Percentiles rank a stretch among this genome's conserved stretches.
phyloP scores from a whole-genome alignment of 495 filamentous ascomycete species.

The Xylaria intraflava region DNA sequence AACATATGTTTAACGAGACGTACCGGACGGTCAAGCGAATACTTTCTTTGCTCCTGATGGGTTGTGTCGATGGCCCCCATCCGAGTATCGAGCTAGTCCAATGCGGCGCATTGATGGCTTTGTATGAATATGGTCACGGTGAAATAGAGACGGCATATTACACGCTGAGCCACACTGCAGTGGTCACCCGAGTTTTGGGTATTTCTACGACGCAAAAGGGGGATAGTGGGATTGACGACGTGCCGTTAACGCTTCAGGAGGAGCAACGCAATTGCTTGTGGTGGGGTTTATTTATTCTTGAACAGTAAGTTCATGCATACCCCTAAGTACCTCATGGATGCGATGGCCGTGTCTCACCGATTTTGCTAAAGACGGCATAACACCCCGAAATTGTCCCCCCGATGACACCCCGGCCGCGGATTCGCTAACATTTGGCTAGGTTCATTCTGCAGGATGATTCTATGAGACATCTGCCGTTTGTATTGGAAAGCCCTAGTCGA shows the following conservation, averaged over 20 bases:
- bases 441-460: constrained; percentile 26
- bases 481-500: constrained; percentile 22
- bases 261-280: constrained; percentile 26
- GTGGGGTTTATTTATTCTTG: constrained; percentile 30
- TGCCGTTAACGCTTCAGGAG: constrained; percentile 18
- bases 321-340: background rate
- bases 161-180: constrained; percentile 23
- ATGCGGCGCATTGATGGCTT: constrained; percentile 22
- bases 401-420: background rate
- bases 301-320: constrained; percentile 21
- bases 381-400: background rate
- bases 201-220: constrained; percentile 15
- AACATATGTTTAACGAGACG: constrained; percentile 25
- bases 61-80: constrained; percentile 18
- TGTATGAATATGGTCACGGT: constrained; percentile 32
- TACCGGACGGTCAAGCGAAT: constrained; percentile 25
- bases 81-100: constrained; percentile 24
- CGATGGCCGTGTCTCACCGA: background rate
- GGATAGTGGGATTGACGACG: constrained; percentile 9
- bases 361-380: background rate
- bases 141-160: constrained; percentile 22
- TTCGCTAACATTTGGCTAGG: constrained; percentile 8
- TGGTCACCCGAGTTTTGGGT: constrained; percentile 14
- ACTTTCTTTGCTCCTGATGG: constrained; percentile 17
- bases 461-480: constrained; percentile 19